These are phyloP conservation scores for Fulvia fulva DNA, from an alignment of 2,329 filamentous ascomycete species.

Conservation along the genomic window DNA sequence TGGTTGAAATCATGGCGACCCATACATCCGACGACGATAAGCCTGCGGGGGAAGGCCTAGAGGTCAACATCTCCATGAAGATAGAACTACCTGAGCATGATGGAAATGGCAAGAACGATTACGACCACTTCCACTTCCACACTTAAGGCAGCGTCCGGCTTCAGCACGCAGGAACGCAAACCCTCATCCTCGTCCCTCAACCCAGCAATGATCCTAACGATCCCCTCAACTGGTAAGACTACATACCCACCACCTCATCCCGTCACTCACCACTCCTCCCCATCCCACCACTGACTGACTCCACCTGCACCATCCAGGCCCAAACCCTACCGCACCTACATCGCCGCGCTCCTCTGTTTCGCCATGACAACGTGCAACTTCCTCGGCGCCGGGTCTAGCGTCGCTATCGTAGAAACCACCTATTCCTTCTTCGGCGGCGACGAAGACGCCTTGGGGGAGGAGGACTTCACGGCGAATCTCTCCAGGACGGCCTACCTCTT, in stretches of 20 bases:
- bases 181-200: constrained; percentile 49
- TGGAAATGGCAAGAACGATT: too few relatives aligned
- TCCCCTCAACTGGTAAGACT: constrained; percentile 46
- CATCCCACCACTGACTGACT: too few relatives aligned
- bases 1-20: too few relatives aligned
- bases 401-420: constrained; percentile 49
- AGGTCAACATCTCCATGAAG: too few relatives aligned
- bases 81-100: too few relatives aligned
- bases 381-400: constrained; percentile 52
- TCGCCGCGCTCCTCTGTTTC: constrained; percentile 48
- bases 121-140: too few relatives aligned
- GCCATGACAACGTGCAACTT: constrained; percentile 57
- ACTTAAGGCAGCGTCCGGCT: constrained; percentile 6
- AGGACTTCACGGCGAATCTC: constrained; percentile 32
- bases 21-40: too few relatives aligned
- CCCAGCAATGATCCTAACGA: constrained; percentile 51
- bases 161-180: constrained; percentile 15
- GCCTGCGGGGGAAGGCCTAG: too few relatives aligned
- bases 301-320: too few relatives aligned
- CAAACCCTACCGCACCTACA: constrained; percentile 50
- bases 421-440: constrained; percentile 44
- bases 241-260: too few relatives aligned
- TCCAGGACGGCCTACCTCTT: constrained; percentile 52
- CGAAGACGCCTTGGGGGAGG: too few relatives aligned
- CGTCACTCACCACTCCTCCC: too few relatives aligned